Base-by-base conservation (phyloP, 2,329 filamentous ascomycete genomes). In the Botryosphaeria dothidea region DNA sequence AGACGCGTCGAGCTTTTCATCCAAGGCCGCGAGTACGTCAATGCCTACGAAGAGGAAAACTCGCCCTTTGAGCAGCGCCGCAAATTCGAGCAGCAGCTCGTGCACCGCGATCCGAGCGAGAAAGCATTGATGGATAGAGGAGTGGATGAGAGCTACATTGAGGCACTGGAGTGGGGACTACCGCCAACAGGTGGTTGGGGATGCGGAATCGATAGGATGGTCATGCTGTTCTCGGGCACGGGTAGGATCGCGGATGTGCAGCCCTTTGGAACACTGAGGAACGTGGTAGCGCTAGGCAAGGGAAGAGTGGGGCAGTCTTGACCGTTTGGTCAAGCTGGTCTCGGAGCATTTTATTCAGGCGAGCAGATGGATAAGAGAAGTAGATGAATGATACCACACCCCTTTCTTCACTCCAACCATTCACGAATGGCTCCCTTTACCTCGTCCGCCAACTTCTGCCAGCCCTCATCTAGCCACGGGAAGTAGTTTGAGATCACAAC, bases 21-120 rank as follows among this genome's bases (percentile, higher is more conserved):
- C 67, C 81, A 87, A 57, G 88, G 90, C 45, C 87, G 88, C 63
- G 95, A 99, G 75, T 84, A 97, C 34, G 92, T 94, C 67, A 99
- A 99, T 78, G 96, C 94, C 82, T 99, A 99, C 77, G 95, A 99
- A 77, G 95, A 99, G 79, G 95, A 99, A 76, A 99, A 99, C 77
- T 91, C 92, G 60, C 95, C 95, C 0, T 88, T 90, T 62, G 91
- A 90, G 71, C 95, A 99, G 79, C 85, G 91, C 51, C 83, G 86
- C 64, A 99, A 99, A 78, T 93, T 99, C 68, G 78, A 88, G 52
- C 84, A 85, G 68, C 87, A 89, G 71, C 73, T 83, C 2, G 72
- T 69, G 19, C 66, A 78, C 6, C 71, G 74, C 19, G 74, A 73
- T 13, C 70, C 75, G 6, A 77, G 76, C 21, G 73, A 72, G 5